phyloP scores from a whole-genome alignment of 768 basidiomycete genomes.

The Botryobasidium botryosum region DNA sequence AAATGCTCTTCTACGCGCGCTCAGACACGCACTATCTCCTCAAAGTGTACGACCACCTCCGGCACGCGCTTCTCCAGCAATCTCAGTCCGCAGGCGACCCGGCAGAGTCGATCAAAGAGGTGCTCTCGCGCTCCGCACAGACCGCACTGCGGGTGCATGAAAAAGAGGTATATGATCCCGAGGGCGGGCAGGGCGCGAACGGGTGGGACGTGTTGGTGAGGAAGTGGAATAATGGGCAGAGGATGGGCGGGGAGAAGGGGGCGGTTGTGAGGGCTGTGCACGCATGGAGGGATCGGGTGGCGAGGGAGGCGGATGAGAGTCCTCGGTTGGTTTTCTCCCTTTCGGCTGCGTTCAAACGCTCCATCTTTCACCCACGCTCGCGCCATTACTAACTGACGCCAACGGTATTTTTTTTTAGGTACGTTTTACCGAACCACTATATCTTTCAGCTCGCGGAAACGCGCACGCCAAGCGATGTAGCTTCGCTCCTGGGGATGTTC shows the following conservation, averaged over 20 bases:
- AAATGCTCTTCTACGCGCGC: constrained; percentile 85
- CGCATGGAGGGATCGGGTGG: constrained; percentile 64
- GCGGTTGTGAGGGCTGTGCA: constrained; percentile 58
- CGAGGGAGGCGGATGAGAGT: constrained; percentile 77
- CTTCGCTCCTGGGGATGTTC: constrained; percentile 42
- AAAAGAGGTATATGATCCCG: constrained; percentile 50
- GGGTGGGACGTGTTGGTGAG: constrained; percentile 67
- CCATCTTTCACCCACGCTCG: not conserved
- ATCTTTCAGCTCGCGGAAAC: constrained; percentile 55
- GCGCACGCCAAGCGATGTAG: constrained; percentile 43
- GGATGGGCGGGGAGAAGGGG: constrained; percentile 30
- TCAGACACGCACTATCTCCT: constrained; percentile 94
- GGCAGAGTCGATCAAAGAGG: constrained; percentile 23
- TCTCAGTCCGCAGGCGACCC: constrained; percentile 27
- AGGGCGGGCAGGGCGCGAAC: constrained; percentile 41
- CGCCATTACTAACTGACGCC: not conserved
- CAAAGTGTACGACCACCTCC: constrained; percentile 80
- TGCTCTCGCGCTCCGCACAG: constrained; percentile 54
- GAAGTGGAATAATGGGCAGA: constrained; percentile 69
- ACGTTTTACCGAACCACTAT: constrained; percentile 57
- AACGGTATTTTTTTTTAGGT: constrained; percentile 26
- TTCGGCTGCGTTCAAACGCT: too few relatives aligned
- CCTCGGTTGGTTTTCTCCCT: constrained; percentile 33
- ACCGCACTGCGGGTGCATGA: constrained; percentile 60
- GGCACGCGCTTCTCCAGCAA: constrained; percentile 56